Base-by-base conservation (phyloP, 169 alveolate species). In the Plasmodium gaboni region DNA sequence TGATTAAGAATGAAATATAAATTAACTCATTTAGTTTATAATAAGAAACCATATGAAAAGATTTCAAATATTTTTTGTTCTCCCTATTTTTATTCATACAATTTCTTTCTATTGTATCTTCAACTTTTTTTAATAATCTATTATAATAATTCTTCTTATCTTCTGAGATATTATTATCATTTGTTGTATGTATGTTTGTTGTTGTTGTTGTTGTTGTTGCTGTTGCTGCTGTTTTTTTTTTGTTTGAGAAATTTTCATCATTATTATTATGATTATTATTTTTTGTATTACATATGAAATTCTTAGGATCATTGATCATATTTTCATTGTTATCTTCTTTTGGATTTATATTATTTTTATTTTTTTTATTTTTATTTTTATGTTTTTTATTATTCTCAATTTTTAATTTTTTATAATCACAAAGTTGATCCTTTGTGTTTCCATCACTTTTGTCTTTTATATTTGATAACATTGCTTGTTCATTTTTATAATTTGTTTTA, bases 11-110 rank as follows among this genome's bases (percentile, higher is more conserved):
- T 24, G 90, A 80, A 12, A 48, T 53, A 12, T 80, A 80, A 10
- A 80, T 64, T 13, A 80, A 55, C 44, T 80, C 90, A 42, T 68
- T 67, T 46, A 80, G 32, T 51, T 80, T 80, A 70, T 50, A 80
- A 59, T 80, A 80, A 48, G 80, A 32, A 28, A 80, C 83, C 4
- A 80, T 65, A 53, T 80, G 48, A 70, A 80, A 80, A 2, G 90
- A 65, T 61, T 15, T 64, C 32, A 80, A 59, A 46, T 38, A 55
- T 80, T 67, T 80, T 51, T 65, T 80, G 64, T 12, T 57, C 46
- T 80, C 44, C 3, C 3, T 32, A 32, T 32, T 32, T 32, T 32
- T 32, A 32, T 32, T 32, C 44, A 32, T 71, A 4, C 32, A 10
- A 51, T 53, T 32, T 32, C 57, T 80, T 51, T 64, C 28, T 24